Base-by-base conservation (phyloP, 306 rosid species). In the Cajanus cajan region DNA sequence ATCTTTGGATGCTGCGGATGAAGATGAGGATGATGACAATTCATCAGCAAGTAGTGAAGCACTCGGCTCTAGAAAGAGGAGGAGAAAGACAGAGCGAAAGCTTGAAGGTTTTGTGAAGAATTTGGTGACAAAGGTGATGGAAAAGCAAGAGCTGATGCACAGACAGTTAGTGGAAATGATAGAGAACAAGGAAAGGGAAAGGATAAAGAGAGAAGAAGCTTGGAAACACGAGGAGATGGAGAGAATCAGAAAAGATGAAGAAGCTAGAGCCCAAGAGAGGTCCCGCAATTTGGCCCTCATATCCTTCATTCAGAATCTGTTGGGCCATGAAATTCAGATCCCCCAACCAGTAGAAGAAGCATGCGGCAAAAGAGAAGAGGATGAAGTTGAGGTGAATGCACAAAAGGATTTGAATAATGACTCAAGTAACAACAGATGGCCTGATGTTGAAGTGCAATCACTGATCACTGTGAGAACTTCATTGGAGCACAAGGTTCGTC, bases 111-210 rank as follows among this genome's bases (percentile, higher is more conserved):
- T 88, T 69, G 79, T 87, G 50, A 82, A 86, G 75, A 80, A 73
- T 61, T 78, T 92, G 90, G 90, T 88, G 3, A 83, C 7, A 61
- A 89, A 85, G 74, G 91, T 91, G 76, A 81, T 91, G 90, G 96
- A 92, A 77, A 90, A 84, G 79, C 98, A 95, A 70, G 97, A 95
- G 87, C 76, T 82, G 81, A 91, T 92, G 97, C 94, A 91, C 58
- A 84, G 50, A 41, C 89, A 90, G 78, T 69, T 95, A 71, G 78
- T 95, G 74, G 91, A 91, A 39, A 82, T 85, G 84, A 78, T 95
- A 66, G 96, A 90, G 69, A 88, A 25, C 82, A 91, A 40, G 82
- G 98, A 92, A 82, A 84, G 44, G 51, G 98, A 95, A 80, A 92
- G 96, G 68, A 64, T 80, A 16, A 48, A 55, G 65, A 87, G 97